Conservation (phyloP, 345 rosid genomes). For the Arabis hirsuta region DNA sequence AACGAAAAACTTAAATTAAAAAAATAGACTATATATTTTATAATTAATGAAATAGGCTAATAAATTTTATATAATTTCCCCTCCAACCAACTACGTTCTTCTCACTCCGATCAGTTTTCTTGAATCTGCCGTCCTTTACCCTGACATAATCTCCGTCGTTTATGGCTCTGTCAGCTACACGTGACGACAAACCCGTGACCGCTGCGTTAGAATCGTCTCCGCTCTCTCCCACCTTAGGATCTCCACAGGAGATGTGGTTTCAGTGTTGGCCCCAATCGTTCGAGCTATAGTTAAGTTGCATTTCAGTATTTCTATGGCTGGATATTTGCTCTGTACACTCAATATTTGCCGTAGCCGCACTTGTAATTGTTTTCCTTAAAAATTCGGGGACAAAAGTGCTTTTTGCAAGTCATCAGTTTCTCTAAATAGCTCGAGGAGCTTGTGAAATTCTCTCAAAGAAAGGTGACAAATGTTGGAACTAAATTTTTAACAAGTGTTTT, state of each 20-base stretch:
- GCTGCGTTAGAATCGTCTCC: constrained; percentile 73
- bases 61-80: too few species aligned
- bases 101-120: constrained; percentile 67
- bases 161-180: constrained; percentile 56
- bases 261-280: constrained; percentile 69
- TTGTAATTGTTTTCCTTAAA: constrained; percentile 56
- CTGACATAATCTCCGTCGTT: constrained; percentile 53
- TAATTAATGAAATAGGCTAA: too few species aligned
- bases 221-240: constrained; percentile 51
- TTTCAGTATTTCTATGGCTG: constrained; percentile 83
- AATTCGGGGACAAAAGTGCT: constrained; percentile 70
- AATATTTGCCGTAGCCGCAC: constrained; percentile 72
- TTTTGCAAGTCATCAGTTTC: constrained; percentile 65
- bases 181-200: constrained; percentile 63
- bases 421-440: constrained; percentile 60
- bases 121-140: constrained; percentile 58
- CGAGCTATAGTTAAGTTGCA: constrained; percentile 86
- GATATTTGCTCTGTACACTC: constrained; percentile 76
- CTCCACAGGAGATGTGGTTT: constrained; percentile 60
- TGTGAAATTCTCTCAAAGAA: constrained; percentile 51
- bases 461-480: too few species aligned
- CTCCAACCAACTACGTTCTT: constrained; percentile 60
- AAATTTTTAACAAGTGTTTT: too few species aligned
- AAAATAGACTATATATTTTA: too few species aligned
- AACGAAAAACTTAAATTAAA: too few species aligned